Evolutionary conservation across 2,329 filamentous ascomycete genomes (phyloP), one percentile per base, ranked within the genome.

Genomic region (Samsoniella hepiali): DNA sequence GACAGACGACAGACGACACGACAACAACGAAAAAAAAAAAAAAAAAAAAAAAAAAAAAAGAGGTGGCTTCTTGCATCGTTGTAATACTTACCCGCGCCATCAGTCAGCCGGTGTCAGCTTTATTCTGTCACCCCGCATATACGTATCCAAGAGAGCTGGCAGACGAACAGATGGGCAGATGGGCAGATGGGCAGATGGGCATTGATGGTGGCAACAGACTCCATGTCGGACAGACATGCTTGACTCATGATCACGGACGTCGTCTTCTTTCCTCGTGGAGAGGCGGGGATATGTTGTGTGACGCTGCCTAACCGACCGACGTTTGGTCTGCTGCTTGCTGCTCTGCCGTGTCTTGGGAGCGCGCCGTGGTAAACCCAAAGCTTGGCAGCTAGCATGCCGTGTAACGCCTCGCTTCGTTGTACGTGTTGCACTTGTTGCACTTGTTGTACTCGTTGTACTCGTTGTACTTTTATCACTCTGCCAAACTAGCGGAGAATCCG

Each of bases 251-350:
- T 22, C 22, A 22, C 22, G 31, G 29, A 55, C 15, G 22, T 32
- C 11, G 49, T 15, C 29, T 13, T 15, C 34, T 51, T 51, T 31
- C 34, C 17, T 6, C 13, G 36, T 34, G 13, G 36, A 42, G 36
- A 29, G n/a, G 13, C 51, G n/a, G 49, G 44, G 44, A 47, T 47
- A 17, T 38, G 10, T 1, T 36, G 29, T 58, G 40, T 36, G 31
- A 47, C 40, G 55, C 55, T 58, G 55, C 55, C 55, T 58, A 15
- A 58, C 55, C 40, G 40, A 58, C 55, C 50, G 15, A 31, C 8
- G 8, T n/a, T 22, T 38, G 11, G 9, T 11, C 36, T 40, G 11
- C 38, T 13, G 38, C 29, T 47, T 13, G 38, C 29, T 47, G 54
- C 9, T 53, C 10, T 22, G 32, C 22, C n/a, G 9, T 55, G 51